Evolutionary conservation across 768 basidiomycete species (phyloP), one percentile per base, ranked within the genome.

Genomic region (Trametes cubensis): DNA sequence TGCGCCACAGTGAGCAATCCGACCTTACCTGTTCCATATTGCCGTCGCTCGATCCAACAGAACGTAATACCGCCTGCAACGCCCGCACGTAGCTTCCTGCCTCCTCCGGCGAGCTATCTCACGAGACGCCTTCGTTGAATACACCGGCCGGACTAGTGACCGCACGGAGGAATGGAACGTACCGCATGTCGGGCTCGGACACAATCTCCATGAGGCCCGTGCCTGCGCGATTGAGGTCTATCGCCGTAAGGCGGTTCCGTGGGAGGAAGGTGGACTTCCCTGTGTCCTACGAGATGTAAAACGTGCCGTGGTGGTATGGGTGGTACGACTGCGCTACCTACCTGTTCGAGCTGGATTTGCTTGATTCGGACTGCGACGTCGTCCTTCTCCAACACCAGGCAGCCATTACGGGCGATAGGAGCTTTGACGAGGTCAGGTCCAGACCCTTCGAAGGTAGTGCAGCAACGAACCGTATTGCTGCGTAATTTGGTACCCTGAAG

Each of bases 281-380:
- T 0, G 95, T 97, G 72, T 98, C 95, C 92, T 96, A 58, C 8
- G n/a, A 52, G 49, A 66, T 52, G 64, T 46, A n/a, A 56, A 28
- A 50, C 47, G 30, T 15, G 28, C 58, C 62, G 20, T 40, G 17
- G 34, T 38, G n/a, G 49, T 26, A 45, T 7, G 49, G 13, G 8
- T 3, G n/a, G 1, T 6, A 26, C n/a, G 28, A 3, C 8, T 28
- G 38, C 14, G 45, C 21, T n/a, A 67, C 77, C 58, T 40, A 94
- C 94, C 83, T 98, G 96, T 75, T 99, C 97, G 0, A 98, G 81
- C 69, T 98, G 97, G 41, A 99, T 85, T 74, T 98, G 97, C 55
- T 92, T 88, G 57, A 99, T 91, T 17, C 95, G 80, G n/a, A 98
- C 87, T 6, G 73, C 65, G 69, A 77, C 55, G 55, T 73, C 74